These are phyloP conservation scores for Voacanga thouarsii DNA, from an alignment of 257 asterid species.

Conservation along the genomic window DNA sequence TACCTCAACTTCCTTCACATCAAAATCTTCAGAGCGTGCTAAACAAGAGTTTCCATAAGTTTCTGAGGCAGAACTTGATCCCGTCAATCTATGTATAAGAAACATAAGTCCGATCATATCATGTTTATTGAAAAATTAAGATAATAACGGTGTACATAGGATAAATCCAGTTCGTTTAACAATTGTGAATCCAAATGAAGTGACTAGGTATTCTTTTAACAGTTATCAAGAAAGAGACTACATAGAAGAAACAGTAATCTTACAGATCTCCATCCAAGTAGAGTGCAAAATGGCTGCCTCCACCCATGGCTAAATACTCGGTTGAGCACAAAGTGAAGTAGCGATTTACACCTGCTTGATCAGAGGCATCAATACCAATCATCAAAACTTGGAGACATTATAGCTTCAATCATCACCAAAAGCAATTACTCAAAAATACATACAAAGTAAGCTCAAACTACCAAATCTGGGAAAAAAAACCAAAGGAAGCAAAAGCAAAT, in stretches of 20 bases:
- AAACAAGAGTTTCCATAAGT: conserved; percentile 84
- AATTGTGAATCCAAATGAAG: background rate
- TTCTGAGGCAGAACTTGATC: conserved; percentile 89
- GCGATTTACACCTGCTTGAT: conserved; percentile 63
- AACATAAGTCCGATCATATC: background rate
- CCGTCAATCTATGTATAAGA: conserved; percentile 39
- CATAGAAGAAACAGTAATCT: conserved; percentile 28
- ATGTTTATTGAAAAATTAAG: background rate
- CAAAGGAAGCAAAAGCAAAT: background rate
- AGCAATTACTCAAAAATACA: background rate
- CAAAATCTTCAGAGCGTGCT: conserved; percentile 59
- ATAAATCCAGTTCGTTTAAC: too few relatives aligned
- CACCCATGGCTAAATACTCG: conserved; percentile 89
- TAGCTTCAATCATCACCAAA: background rate
- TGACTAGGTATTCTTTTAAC: too few relatives aligned
- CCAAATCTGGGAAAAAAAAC: background rate
- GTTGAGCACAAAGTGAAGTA: conserved; percentile 76
- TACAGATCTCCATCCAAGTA: conserved; percentile 89
- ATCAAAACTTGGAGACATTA: conserved; percentile 1
- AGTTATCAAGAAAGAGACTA: background rate
- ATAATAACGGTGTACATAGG: too few relatives aligned
- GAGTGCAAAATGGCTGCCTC: conserved; percentile 89
- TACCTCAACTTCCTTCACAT: conserved; percentile 92
- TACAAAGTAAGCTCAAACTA: background rate
- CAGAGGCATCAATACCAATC: conserved; percentile 4